Evolutionary conservation across 2,329 filamentous ascomycete species (phyloP).

Genomic region (Phialophora expanda): DNA sequence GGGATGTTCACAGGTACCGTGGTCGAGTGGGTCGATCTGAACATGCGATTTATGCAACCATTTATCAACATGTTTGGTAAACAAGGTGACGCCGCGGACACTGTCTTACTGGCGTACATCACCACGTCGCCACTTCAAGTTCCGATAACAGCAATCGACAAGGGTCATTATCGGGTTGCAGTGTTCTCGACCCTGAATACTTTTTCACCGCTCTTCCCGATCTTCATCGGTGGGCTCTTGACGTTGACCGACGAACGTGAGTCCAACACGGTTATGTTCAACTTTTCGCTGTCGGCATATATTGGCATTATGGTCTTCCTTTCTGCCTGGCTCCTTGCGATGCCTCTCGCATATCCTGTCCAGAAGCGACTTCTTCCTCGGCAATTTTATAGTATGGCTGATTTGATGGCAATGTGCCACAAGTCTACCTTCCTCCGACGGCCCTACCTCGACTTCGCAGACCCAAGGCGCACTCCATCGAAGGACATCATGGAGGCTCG

Average conservation of each 20-base stretch:
- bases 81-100: constrained; percentile 9
- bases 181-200: constrained; percentile 20
- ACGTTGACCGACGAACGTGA: constrained; percentile 6
- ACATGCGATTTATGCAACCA: constrained; percentile 26
- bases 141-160: constrained; percentile 20
- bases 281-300: constrained; percentile 24
- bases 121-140: constrained; percentile 23
- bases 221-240: constrained; percentile 25
- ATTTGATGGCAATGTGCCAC: constrained; percentile 24
- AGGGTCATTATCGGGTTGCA: constrained; percentile 20
- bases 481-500: constrained; percentile 22
- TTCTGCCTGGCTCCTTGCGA: not conserved
- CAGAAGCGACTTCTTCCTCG: constrained; percentile 21
- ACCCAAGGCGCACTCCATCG: constrained; percentile 13
- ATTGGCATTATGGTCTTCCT: constrained; percentile 23
- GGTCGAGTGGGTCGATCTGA: constrained; percentile 20
- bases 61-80: constrained; percentile 24
- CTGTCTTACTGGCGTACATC: constrained; percentile 20
- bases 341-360: constrained; percentile 16
- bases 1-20: constrained; percentile 18
- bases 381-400: constrained; percentile 23
- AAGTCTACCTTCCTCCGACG: constrained; percentile 12
- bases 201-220: constrained; percentile 23
- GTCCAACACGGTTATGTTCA: constrained; percentile 10
- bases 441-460: constrained; percentile 12